Percentiles rank a stretch among this genome's conserved stretches.
Evolutionary conservation across 2,329 filamentous ascomycete species (phyloP).

Genomic region (Talaromyces sp.): DNA sequence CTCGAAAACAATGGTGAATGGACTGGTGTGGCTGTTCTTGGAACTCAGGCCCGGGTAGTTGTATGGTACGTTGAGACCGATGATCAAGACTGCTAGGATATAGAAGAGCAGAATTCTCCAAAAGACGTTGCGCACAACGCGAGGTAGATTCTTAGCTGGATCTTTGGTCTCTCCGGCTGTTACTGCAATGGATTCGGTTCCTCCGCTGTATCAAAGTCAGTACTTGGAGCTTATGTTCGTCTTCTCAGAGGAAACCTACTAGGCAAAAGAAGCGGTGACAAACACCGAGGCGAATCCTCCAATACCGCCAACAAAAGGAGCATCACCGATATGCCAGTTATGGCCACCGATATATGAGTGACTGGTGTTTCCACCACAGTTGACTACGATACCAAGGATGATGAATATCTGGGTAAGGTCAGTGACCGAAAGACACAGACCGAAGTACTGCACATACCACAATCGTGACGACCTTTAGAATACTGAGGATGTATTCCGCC

Average conservation of each 20-base stretch:
- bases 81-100: slow-evolving; percentile 50
- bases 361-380: slow-evolving; percentile 54
- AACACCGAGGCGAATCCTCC: slow-evolving; percentile 65
- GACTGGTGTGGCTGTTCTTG: slow-evolving; percentile 48
- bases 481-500: slow-evolving; percentile 42
- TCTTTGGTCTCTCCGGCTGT: slow-evolving; percentile 65
- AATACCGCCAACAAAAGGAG: slow-evolving; percentile 63
- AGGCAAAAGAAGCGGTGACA: slow-evolving; percentile 61
- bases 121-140: slow-evolving; percentile 63
- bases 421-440: not conserved
- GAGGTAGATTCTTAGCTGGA: slow-evolving; percentile 58
- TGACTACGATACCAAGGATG: slow-evolving; percentile 59
- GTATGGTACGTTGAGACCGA: slow-evolving; percentile 61
- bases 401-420: slow-evolving; percentile 52
- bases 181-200: slow-evolving; percentile 63
- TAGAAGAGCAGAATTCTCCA: slow-evolving; percentile 60
- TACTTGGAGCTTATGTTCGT: not conserved
- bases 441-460: slow-evolving; percentile 37
- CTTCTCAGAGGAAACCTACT: slow-evolving; percentile 29
- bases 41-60: slow-evolving; percentile 46
- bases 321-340: slow-evolving; percentile 57
- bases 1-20: slow-evolving; percentile 61
- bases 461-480: slow-evolving; percentile 42
- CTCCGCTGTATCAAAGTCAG: slow-evolving; percentile 40
- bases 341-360: slow-evolving; percentile 57